Percentiles rank a stretch among this genome's conserved stretches.
Conservation (phyloP, 169 alveolate genomes). For the Eimeria sp. region DNA sequence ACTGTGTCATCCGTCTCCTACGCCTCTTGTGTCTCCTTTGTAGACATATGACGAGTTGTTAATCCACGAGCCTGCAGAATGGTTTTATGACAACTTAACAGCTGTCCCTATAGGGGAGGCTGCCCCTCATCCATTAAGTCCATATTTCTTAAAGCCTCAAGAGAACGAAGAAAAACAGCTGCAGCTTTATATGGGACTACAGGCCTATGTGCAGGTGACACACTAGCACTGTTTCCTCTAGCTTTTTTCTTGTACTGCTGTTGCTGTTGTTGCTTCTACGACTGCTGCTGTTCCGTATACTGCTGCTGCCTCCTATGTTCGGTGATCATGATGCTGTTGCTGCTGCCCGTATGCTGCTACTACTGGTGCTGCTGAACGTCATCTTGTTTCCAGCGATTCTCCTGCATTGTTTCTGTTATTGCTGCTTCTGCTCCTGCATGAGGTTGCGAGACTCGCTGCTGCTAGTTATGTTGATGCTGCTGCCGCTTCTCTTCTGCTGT, state of each 20-base stretch:
- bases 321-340: background rate
- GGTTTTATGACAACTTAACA: slow-evolving; percentile 85
- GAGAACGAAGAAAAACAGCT: slow-evolving; percentile 23
- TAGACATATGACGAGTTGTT: slow-evolving; percentile 86
- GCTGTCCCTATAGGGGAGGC: slow-evolving; percentile 85
- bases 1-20: background rate
- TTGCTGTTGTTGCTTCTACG: background rate
- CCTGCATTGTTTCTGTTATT: too few species aligned
- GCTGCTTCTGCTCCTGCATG: background rate
- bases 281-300: background rate
- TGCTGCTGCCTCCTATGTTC: background rate
- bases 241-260: background rate
- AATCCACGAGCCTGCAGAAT: slow-evolving; percentile 85
- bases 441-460: background rate
- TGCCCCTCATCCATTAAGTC: slow-evolving; percentile 83
- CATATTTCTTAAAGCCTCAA: slow-evolving; percentile 1
- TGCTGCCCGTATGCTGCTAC: background rate
- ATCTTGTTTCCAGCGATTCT: too few species aligned
- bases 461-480: background rate
- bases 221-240: background rate
- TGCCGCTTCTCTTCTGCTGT: background rate
- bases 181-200: slow-evolving; percentile 32
- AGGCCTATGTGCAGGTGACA: slow-evolving; percentile 21
- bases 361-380: background rate
- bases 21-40: background rate